Percentiles rank a stretch among this genome's conserved stretches.
Evolutionary conservation across 805 yeast genomes (phyloP).

Genomic region (Danielia oregonensis): DNA sequence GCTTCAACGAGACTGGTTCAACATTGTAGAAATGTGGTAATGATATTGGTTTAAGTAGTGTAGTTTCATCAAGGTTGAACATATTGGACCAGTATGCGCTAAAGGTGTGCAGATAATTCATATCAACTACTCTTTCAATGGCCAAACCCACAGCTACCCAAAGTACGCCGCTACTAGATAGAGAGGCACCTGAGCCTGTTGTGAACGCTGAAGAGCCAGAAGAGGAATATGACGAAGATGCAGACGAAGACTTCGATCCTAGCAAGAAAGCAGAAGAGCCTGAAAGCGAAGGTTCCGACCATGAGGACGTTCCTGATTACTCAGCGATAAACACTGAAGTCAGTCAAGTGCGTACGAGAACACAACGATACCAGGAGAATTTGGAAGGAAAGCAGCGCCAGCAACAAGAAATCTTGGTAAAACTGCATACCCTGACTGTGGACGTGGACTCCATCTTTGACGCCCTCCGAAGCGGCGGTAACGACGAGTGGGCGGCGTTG

Average conservation of each 20-base stretch:
- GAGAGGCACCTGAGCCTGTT: too few species aligned
- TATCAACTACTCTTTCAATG: too few species aligned
- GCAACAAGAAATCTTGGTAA: slow-evolving; percentile 8
- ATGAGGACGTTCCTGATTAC: slow-evolving; percentile 32
- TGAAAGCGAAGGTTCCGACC: slow-evolving; percentile 18
- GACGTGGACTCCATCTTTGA: slow-evolving; percentile 33
- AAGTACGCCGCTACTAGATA: too few species aligned
- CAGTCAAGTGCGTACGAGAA: slow-evolving; percentile 67
- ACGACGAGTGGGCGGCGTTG: slow-evolving; percentile 14
- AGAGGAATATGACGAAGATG: slow-evolving; percentile 51
- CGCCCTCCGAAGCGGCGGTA: slow-evolving; percentile 7
- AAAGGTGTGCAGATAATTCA: too few species aligned
- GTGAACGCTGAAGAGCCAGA: too few species aligned
- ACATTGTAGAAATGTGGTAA: too few species aligned
- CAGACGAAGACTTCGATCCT: slow-evolving; percentile 58
- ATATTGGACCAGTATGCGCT: too few species aligned
- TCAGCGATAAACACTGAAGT: slow-evolving; percentile 48
- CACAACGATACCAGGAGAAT: slow-evolving; percentile 49
- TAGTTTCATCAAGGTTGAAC: too few species aligned
- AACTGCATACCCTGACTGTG: slow-evolving; percentile 18
- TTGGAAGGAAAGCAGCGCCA: not conserved
- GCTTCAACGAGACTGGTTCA: too few species aligned
- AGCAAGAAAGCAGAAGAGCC: slow-evolving; percentile 21
- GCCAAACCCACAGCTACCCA: too few species aligned
- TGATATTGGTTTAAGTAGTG: too few species aligned